Evolutionary conservation across 345 rosid species (phyloP), one percentile per base, ranked within the genome.

Genomic region (Syzygium grande): DNA sequence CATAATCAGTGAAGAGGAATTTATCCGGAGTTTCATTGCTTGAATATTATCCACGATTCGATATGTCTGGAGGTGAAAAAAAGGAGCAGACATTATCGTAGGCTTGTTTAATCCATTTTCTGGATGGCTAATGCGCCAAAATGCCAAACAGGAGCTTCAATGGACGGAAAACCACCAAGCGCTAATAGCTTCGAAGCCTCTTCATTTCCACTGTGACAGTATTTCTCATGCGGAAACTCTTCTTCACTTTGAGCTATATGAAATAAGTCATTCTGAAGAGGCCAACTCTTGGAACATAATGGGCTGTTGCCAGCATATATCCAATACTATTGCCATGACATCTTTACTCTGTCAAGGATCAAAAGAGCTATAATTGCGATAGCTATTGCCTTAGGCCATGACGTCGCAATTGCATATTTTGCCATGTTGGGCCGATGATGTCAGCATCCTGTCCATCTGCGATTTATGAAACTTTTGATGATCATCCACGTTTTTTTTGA

Each of bases 351-450:
- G 11, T 65, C 21, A 2, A 63, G 77, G 41, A 29, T 65, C 78
- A 0, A 29, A 15, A 0, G 78, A 65, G 41, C 38, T 61, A 61
- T 27, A 59, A 13, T 27, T 61, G 34, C 73, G n/a, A 61, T 27
- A 61, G 73, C 73, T 61, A 13, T 61, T 61, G 73, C 73, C 73
- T 61, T n/a, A 27, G 73, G 73, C 73, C 73, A 61, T 61, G 73
- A 61, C 73, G 19, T 61, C 3, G 73, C 0, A n/a, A 0, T 61
- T 61, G 73, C n/a, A 61, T 61, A 29, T 61, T 61, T 61, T n/a
- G 19, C 73, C 5, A 0, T 1, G 9, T 16, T n/a, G 73, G 0
- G 73, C 30, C 17, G 0, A 27, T 16, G 29, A 61, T 12, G 9
- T 61, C n/a, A 61, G 73, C n/a, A n/a, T 61, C 19, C 7, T 61